Percentiles rank a stretch among this genome's conserved stretches.
phyloP scores from a whole-genome alignment of 176 grass and related monocot species.

The Carex cristatella region DNA sequence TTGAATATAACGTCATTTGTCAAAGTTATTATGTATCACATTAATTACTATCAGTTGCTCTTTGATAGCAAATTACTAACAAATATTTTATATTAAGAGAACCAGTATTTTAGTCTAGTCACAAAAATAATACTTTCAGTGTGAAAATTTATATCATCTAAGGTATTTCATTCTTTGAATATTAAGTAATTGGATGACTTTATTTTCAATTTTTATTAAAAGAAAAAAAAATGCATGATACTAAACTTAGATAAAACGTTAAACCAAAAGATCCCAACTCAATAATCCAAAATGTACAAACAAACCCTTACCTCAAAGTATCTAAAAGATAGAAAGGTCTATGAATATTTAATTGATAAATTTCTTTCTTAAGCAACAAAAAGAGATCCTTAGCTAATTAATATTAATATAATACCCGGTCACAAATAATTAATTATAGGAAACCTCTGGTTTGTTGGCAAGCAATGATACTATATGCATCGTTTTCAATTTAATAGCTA shows the following conservation, averaged over 20 bases:
- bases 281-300: neutral
- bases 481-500: neutral
- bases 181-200: too few relatives aligned
- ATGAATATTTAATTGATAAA: neutral
- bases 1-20: neutral
- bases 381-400: neutral
- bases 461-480: neutral
- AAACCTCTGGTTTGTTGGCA: neutral
- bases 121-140: too few relatives aligned
- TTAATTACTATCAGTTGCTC: neutral
- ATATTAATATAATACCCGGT: neutral
- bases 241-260: neutral
- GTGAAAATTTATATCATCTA: too few relatives aligned
- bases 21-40: neutral
- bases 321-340: neutral
- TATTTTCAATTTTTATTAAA: too few relatives aligned
- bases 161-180: too few relatives aligned
- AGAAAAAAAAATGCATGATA: too few relatives aligned
- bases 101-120: too few relatives aligned
- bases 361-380: neutral
- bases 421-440: neutral
- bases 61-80: conserved; percentile 1
- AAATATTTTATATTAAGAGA: neutral
- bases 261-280: neutral
- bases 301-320: neutral